Base-by-base conservation (phyloP, 495 filamentous ascomycete species). In the Penicillium soppii region DNA sequence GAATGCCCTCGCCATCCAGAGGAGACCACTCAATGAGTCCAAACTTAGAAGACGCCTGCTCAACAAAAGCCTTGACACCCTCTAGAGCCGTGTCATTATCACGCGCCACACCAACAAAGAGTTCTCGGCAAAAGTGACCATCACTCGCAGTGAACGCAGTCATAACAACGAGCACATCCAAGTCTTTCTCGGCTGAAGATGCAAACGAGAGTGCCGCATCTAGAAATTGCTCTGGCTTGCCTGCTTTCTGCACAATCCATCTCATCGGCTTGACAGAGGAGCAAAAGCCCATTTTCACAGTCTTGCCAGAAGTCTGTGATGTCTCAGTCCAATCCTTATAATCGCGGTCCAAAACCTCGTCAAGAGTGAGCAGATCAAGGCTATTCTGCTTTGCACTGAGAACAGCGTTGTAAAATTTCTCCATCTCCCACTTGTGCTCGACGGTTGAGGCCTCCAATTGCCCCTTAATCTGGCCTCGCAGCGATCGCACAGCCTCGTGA, bases 241-340 rank as follows among this genome's bases (percentile, higher is more conserved):
- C 66, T 0, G 81, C 79, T 49, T 89, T 88, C 3, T 72, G 58
- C 7, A 84, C 50, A 26, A 92, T 62, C 66, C 81, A 89, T 0
- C 67, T 64, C 7, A 97, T 70, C 1, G 83, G 75, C 57, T 85
- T 86, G 22, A 92, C 83, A 4, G 88, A 76, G 9, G 82, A 82
- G 39, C 85, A 87, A 39, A 96, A 87, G 1, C 94, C 94, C 7
- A 98, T 67, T 16, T 71, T 78, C 23, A 81, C 42, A 1, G 51
- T 68, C 16, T 60, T 52, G 5, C 47, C 61, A 1, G 50, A 54
- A 16, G 50, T 56, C 13, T 54, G 40, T 2, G 62, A 47, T 0
- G 44, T 59, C 58, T 90, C 91, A 4, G 60, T 70, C 91, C 92
- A 98, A 49, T 87, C 80, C 70, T 98, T 98, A 69, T 94, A 98